Percentiles rank a stretch among this genome's conserved stretches.
Conservation (phyloP, 176 grass and related monocot genomes). For the Tuctoria greenei region DNA sequence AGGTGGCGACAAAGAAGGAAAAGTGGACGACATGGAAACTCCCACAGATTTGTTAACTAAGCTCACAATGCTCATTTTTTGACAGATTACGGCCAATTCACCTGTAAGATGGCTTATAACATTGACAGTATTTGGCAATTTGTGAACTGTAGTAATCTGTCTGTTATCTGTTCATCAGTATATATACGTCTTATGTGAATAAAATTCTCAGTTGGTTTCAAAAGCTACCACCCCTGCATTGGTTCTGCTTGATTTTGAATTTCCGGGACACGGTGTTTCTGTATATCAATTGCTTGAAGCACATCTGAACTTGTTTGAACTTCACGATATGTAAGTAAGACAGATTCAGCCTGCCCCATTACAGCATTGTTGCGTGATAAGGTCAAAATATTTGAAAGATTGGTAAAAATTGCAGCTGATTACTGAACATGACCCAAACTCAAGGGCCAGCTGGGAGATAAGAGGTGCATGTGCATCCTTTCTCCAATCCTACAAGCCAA, state of each 20-base stretch:
- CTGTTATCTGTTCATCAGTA: background rate
- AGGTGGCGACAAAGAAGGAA: slow-evolving; percentile 69
- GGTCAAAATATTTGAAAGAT: no score
- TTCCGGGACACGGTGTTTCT: background rate
- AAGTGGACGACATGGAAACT: slow-evolving; percentile 27
- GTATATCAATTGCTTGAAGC: background rate
- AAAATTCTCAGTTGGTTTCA: background rate
- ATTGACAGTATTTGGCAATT: background rate
- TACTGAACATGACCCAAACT: no score
- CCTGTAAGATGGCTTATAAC: slow-evolving; percentile 1
- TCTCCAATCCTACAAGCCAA: slow-evolving; percentile 52
- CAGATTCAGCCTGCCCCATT: no score
- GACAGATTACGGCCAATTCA: background rate
- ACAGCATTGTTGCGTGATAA: no score
- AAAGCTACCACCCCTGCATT: background rate
- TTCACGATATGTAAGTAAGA: background rate
- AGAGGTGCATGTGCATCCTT: slow-evolving; percentile 41
- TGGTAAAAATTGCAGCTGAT: no score
- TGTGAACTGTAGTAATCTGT: background rate
- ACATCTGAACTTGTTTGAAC: slow-evolving; percentile 13
- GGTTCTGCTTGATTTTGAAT: background rate
- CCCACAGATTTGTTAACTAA: slow-evolving; percentile 35
- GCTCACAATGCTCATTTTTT: background rate
- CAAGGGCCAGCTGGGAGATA: no score
- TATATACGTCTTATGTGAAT: background rate